A percentile compares a stretch with the other conserved stretches of the same genome.
Evolutionary conservation across 768 basidiomycete species (phyloP).

Genomic region (Russula abietina): DNA sequence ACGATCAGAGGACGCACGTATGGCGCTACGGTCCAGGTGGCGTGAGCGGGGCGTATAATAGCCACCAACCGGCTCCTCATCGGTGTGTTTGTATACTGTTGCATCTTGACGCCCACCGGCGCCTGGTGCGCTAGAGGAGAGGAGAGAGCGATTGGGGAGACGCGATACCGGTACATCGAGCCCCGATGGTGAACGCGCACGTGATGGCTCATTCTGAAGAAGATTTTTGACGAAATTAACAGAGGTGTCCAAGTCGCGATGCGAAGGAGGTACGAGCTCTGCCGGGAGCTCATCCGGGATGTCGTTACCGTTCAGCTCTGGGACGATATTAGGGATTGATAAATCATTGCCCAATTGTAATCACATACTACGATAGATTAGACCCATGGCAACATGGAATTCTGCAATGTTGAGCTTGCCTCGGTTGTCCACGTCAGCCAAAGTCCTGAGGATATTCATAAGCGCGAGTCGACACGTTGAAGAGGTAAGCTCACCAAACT

Average conservation of each 20-base stretch:
- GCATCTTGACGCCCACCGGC: conserved; percentile 75
- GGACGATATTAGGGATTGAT: neutral
- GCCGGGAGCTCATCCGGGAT: conserved; percentile 82
- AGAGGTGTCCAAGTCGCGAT: conserved; percentile 80
- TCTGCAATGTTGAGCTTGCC: conserved; percentile 94
- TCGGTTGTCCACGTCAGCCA: conserved; percentile 89
- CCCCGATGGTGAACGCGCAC: conserved; percentile 56
- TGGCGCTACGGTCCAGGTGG: conserved; percentile 77
- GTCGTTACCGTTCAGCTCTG: conserved; percentile 87
- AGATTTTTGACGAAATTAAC: conserved; percentile 87
- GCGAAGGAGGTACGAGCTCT: conserved; percentile 89
- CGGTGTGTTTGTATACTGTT: conserved; percentile 82
- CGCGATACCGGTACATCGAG: conserved; percentile 52
- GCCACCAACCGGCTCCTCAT: conserved; percentile 47
- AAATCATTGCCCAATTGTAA: neutral
- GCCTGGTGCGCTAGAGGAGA: conserved; percentile 43
- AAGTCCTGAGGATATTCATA: conserved; percentile 49
- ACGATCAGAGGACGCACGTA: conserved; percentile 71
- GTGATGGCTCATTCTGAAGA: conserved; percentile 72
- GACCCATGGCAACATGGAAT: conserved; percentile 97
- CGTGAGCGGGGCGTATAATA: conserved; percentile 78
- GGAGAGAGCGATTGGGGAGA: conserved; percentile 68
- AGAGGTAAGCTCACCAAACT: conserved; percentile 65
- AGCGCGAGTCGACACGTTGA: conserved; percentile 8
- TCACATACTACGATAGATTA: conserved; percentile 89